These are phyloP conservation scores for Leonotis leonurus DNA, from an alignment of 257 asterid species.

Conservation along the genomic window DNA sequence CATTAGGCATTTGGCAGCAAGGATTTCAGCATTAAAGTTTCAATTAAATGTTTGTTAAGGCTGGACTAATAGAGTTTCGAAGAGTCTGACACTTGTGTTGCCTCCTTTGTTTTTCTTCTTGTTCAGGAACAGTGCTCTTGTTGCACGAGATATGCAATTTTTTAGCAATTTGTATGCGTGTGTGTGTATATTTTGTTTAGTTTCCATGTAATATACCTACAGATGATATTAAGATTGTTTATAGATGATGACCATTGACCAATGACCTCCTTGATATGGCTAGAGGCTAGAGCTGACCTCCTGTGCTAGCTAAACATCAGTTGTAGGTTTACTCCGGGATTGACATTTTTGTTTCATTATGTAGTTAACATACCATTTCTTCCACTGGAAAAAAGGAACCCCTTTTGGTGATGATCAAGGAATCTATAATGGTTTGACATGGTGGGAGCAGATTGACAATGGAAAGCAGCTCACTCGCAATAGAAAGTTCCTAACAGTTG, in stretches of 20 bases:
- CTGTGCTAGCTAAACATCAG: constrained; percentile 9
- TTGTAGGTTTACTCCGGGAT: constrained; percentile 7
- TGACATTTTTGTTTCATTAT: constrained; percentile 15
- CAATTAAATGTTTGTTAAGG: background rate
- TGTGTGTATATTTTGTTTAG: background rate
- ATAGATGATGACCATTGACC: background rate
- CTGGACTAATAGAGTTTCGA: background rate
- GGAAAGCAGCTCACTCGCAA: constrained; percentile 93
- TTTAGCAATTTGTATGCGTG: background rate
- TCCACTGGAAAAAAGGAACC: constrained; percentile 94
- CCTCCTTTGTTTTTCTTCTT: background rate
- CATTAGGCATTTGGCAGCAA: background rate
- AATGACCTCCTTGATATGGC: background rate
- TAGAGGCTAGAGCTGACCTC: background rate
- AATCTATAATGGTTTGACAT: constrained; percentile 71
- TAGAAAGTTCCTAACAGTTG: constrained; percentile 83
- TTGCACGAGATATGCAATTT: background rate
- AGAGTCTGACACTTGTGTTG: background rate
- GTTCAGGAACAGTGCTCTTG: background rate
- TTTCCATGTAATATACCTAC: background rate
- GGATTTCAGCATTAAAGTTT: background rate
- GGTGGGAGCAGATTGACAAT: constrained; percentile 95
- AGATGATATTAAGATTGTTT: background rate
- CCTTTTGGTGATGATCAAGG: constrained; percentile 97
- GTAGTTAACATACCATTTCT: constrained; percentile 77